These are phyloP conservation scores for Ceratobasidium sp. DNA, from an alignment of 1,284 basidiomycete genomes.

Conservation along the genomic window DNA sequence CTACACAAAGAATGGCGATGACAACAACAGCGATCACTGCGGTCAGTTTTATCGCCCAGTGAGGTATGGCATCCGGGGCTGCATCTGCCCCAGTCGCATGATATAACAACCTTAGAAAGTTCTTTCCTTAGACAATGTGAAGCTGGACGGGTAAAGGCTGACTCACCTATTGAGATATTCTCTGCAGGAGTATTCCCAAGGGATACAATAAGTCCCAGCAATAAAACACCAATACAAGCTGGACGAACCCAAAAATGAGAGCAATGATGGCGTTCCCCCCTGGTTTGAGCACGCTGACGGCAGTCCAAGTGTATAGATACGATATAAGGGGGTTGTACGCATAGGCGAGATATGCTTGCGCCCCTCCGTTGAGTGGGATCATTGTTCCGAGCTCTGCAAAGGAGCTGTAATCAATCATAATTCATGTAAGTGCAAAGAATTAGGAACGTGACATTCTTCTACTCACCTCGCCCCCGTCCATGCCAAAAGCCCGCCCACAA, in stretches of 20 bases:
- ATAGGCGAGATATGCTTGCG: constrained; percentile 92
- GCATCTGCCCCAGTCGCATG: constrained; percentile 72
- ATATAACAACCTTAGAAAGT: constrained; percentile 70
- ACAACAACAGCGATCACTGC: constrained; percentile 79
- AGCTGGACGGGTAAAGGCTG: neutral
- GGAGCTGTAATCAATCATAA: constrained; percentile 65
- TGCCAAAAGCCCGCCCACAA: constrained; percentile 81
- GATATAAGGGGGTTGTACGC: constrained; percentile 89
- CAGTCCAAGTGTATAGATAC: constrained; percentile 90
- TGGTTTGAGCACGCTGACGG: constrained; percentile 89
- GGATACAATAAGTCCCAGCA: constrained; percentile 71
- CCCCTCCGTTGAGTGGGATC: constrained; percentile 90
- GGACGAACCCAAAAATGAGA: constrained; percentile 66
- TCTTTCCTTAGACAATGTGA: neutral
- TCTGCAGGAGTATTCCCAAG: constrained; percentile 62
- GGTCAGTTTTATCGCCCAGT: constrained; percentile 94
- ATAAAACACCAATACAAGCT: constrained; percentile 64
- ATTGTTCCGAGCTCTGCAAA: constrained; percentile 89
- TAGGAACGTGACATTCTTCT: neutral
- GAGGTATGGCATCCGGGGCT: constrained; percentile 83
- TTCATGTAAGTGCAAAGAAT: neutral
- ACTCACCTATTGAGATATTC: constrained; percentile 82
- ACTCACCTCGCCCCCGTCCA: constrained; percentile 86
- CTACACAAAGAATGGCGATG: constrained; percentile 83
- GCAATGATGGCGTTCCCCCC: constrained; percentile 70